Conservation (phyloP, 495 filamentous ascomycete species). For the Lepraria neglecta region DNA sequence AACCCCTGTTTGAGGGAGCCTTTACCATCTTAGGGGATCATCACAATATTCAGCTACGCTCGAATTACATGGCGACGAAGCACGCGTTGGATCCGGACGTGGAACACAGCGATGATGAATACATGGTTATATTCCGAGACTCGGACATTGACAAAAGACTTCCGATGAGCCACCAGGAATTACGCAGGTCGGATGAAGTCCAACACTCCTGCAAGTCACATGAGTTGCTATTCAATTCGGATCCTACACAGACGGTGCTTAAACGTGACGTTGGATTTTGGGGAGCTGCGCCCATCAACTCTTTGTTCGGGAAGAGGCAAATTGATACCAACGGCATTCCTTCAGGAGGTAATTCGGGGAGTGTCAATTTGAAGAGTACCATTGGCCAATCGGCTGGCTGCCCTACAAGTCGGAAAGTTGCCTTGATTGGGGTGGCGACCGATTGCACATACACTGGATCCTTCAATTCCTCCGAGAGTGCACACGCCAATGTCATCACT, state of each 20-base stretch:
- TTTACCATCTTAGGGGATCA: slow-evolving; percentile 75
- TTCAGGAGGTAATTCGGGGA: slow-evolving; percentile 68
- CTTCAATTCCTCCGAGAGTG: slow-evolving; percentile 56
- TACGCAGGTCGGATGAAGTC: slow-evolving; percentile 43
- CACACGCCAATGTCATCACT: slow-evolving; percentile 66
- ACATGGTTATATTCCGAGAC: slow-evolving; percentile 87
- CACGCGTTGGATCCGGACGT: slow-evolving; percentile 67
- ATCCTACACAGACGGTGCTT: slow-evolving; percentile 62
- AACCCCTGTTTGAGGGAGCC: slow-evolving; percentile 84
- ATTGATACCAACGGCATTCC: slow-evolving; percentile 48
- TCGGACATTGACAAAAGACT: slow-evolving; percentile 62
- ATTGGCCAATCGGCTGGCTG: slow-evolving; percentile 81
- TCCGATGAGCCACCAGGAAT: slow-evolving; percentile 40
- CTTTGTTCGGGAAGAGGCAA: slow-evolving; percentile 53
- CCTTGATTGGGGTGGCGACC: slow-evolving; percentile 84
- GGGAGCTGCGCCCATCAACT: slow-evolving; percentile 49
- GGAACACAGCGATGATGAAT: slow-evolving; percentile 56
- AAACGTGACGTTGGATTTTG: slow-evolving; percentile 42
- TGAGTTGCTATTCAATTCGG: slow-evolving; percentile 60
- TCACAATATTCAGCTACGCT: slow-evolving; percentile 78
- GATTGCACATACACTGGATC: slow-evolving; percentile 78
- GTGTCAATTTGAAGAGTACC: slow-evolving; percentile 72
- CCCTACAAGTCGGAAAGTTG: slow-evolving; percentile 80
- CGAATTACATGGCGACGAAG: slow-evolving; percentile 67
- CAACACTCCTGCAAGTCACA: slow-evolving; percentile 56